These are phyloP conservation scores for Carex cristatella DNA, from an alignment of 176 grass and related monocot genomes.

Conservation along the genomic window DNA sequence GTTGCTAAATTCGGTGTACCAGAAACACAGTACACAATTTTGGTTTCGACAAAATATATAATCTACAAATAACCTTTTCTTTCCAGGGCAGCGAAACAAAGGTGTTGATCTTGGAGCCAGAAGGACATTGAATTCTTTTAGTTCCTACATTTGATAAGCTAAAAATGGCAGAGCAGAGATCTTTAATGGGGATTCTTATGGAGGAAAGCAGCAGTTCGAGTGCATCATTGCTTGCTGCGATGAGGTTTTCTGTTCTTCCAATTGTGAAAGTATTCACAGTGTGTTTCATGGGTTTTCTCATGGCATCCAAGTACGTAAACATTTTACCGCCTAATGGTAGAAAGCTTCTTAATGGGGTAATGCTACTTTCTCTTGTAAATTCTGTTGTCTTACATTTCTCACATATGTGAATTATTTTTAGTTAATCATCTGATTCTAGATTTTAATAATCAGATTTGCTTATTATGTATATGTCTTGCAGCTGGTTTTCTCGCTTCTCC, in stretches of 20 bases:
- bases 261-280: constrained; percentile 95
- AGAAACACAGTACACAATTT: neutral
- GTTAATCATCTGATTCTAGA: neutral
- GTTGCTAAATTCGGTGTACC: neutral
- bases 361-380: neutral
- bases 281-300: constrained; percentile 97
- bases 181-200: constrained; percentile 27
- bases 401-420: constrained; percentile 6
- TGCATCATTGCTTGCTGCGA: constrained; percentile 51
- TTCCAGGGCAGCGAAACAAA: neutral
- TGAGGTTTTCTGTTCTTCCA: constrained; percentile 74
- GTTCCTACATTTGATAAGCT: neutral
- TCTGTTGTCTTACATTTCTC: constrained; percentile 5
- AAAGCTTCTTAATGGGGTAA: constrained; percentile 95
- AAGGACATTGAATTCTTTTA: neutral
- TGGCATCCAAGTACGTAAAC: constrained; percentile 94
- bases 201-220: constrained; percentile 16
- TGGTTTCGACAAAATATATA: neutral
- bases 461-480: constrained; percentile 29
- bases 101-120: neutral
- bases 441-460: neutral
- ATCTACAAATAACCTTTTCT: neutral
- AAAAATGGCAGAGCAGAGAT: constrained; percentile 1
- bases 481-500: constrained; percentile 98
- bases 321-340: constrained; percentile 82